Conservation (phyloP, 495 filamentous ascomycete genomes). For the Tuber melanosporum region DNA sequence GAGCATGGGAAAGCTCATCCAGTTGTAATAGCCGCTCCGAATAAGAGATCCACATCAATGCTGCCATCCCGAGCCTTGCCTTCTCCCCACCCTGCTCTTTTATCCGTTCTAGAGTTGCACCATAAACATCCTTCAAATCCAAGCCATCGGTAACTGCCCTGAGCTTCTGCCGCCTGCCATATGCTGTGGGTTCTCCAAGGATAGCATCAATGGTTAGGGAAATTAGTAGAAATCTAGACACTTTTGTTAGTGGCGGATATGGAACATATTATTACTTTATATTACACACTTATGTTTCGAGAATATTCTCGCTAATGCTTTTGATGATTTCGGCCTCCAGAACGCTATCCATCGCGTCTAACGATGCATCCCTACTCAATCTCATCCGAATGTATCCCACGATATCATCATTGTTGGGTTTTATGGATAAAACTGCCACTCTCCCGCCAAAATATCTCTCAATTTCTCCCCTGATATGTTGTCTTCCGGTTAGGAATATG, state of each 20-base stretch:
- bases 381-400: not conserved
- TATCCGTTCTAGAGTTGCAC: not conserved
- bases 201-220: not conserved
- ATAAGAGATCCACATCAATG: not conserved
- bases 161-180: not conserved
- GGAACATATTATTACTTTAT: not conserved
- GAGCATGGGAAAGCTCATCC: not conserved
- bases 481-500: not conserved
- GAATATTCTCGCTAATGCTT: not conserved
- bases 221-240: not conserved
- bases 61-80: not conserved
- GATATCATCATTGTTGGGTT: not conserved
- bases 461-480: not conserved
- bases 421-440: not conserved
- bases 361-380: not conserved
- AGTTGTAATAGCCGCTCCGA: not conserved
- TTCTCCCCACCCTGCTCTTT: not conserved
- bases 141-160: not conserved
- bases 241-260: not conserved
- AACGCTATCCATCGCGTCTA: not conserved
- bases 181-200: not conserved
- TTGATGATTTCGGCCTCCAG: not conserved
- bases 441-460: not conserved
- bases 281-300: not conserved
- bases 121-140: not conserved